Base-by-base conservation (phyloP, 2,329 filamentous ascomycete genomes). In the Colletotrichum sp. region DNA sequence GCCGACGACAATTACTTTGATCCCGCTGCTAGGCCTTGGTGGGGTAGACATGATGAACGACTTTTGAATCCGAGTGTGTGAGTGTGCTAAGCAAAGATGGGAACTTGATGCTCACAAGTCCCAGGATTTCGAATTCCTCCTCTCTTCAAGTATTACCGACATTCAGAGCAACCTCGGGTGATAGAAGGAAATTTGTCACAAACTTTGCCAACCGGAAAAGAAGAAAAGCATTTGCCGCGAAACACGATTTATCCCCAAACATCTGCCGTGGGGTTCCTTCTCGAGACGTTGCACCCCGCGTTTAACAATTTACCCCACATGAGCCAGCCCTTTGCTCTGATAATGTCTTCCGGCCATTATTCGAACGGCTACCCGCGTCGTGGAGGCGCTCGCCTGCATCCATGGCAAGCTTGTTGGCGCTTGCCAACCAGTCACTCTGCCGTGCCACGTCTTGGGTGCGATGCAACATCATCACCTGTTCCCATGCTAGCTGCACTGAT, bases 201-300 rank as follows among this genome's bases (percentile, higher is more conserved):
- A 61, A 92, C 48, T 52, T 21, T 52, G 10, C 10, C 43, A 52
- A 90, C 92, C 43, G n/a, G 9, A 9, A 75, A 93, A 93, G 24
- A 15, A 61, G 52, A 12, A 13, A 21, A 32, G 18, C 12, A 60
- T 61, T 24, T 69, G 55, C 52, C 52, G 32, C 26, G 34, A 34
- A 55, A 61, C 34, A 69, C 34, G 34, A 36, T 69, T 69, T 34
- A 61, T 63, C 16, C 67, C 60, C 28, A 59, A n/a, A 69, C 52
- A 63, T 43, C 55, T 69, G 67, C 52, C 67, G 57, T 39, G 32
- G 57, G 52, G 55, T 63, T 2, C n/a, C 7, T 24, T 10, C n/a
- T 34, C 43, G 39, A 55, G 65, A 65, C 32, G 48, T 57, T 30
- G 28, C 59, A 61, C 28, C 59, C 59, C 59, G 30, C 59, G 57